These are phyloP conservation scores for Metrosideros polymorpha DNA, from an alignment of 441 rosid species.

Conservation along the genomic window DNA sequence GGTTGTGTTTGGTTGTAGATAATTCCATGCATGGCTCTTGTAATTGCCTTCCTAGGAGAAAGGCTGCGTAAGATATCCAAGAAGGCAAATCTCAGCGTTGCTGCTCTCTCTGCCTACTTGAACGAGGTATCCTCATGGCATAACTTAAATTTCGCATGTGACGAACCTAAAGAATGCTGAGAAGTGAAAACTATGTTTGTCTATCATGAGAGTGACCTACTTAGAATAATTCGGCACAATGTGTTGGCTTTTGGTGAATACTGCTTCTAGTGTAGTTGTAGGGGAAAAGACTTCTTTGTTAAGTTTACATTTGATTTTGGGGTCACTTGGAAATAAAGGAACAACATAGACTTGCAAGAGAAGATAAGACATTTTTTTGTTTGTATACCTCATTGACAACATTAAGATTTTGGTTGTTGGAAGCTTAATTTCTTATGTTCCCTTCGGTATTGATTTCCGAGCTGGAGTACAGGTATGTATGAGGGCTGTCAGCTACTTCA, in stretches of 20 bases:
- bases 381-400: not conserved
- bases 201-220: not conserved
- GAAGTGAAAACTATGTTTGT: not conserved
- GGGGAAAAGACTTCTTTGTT: not conserved
- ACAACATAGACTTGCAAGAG: not conserved
- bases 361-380: not conserved
- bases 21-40: slow-evolving; percentile 67
- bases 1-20: slow-evolving; percentile 28
- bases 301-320: not conserved
- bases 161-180: not conserved
- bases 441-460: not conserved
- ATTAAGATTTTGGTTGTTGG: not conserved
- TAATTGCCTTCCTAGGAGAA: slow-evolving; percentile 62
- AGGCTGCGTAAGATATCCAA: slow-evolving; percentile 67
- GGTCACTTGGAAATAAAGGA: not conserved
- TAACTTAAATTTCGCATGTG: not conserved
- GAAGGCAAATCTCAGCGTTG: slow-evolving; percentile 53
- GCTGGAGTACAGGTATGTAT: not conserved
- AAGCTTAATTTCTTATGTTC: not conserved
- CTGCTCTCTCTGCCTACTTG: slow-evolving; percentile 66
- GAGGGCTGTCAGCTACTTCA: not conserved
- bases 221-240: not conserved
- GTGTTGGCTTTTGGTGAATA: not conserved
- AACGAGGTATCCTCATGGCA: slow-evolving; percentile 51
- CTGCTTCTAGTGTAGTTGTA: not conserved